phyloP scores from a whole-genome alignment of 1,284 basidiomycete genomes.

The Heterobasidion occidentale region DNA sequence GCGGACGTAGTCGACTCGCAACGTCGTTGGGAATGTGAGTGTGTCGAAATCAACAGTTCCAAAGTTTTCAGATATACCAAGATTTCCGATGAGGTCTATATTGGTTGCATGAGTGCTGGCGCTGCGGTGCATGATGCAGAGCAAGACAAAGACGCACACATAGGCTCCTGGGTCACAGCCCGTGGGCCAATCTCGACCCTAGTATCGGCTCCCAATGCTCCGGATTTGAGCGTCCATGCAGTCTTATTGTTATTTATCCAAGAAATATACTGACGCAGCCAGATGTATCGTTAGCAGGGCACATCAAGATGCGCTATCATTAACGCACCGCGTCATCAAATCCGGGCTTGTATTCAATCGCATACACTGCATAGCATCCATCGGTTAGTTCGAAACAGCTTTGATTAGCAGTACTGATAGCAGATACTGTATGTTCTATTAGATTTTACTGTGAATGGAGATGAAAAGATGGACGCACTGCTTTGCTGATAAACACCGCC shows the following conservation, averaged over 20 bases:
- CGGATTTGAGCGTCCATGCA: conserved; percentile 70
- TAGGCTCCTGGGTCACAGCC: conserved; percentile 77
- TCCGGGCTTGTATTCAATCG: background rate
- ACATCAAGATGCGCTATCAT: background rate
- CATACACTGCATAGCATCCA: conserved; percentile 46
- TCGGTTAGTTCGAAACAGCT: conserved; percentile 17
- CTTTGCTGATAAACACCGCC: too few species aligned
- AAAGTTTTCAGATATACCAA: conserved; percentile 80
- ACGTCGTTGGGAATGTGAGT: conserved; percentile 60
- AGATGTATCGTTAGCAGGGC: background rate
- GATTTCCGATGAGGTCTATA: conserved; percentile 68
- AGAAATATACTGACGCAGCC: conserved; percentile 54
- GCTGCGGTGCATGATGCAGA: background rate
- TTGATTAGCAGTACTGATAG: background rate
- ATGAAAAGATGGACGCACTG: too few species aligned
- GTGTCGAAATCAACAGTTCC: conserved; percentile 58
- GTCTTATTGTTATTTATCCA: conserved; percentile 64
- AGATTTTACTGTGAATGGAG: too few species aligned
- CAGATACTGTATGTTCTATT: too few species aligned
- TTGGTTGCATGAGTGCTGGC: background rate
- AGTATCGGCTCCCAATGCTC: conserved; percentile 63
- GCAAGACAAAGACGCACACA: conserved; percentile 36
- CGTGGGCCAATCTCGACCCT: conserved; percentile 63
- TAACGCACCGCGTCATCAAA: conserved; percentile 18
- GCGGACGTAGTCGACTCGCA: conserved; percentile 79